phyloP scores from a whole-genome alignment of 495 filamentous ascomycete genomes.

The Terfezia claveryi region DNA sequence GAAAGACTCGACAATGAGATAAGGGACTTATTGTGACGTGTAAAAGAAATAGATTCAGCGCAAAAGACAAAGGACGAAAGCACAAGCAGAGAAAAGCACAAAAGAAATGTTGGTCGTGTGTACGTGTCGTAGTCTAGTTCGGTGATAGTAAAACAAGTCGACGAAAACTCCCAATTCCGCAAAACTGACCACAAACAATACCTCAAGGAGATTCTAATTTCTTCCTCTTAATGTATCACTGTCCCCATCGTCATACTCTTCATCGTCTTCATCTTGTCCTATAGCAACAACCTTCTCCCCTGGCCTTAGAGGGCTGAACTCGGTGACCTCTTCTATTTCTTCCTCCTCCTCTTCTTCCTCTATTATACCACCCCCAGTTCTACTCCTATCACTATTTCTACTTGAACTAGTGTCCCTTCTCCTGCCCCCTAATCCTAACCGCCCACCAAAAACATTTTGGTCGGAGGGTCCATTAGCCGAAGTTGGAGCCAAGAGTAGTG shows the following conservation, averaged over 20 bases:
- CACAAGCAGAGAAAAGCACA: too few relatives aligned
- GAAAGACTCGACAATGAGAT: too few relatives aligned
- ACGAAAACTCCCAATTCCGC: too few relatives aligned
- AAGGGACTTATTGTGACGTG: too few relatives aligned
- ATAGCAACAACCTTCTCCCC: slow-evolving; percentile 6
- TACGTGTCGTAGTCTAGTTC: too few relatives aligned
- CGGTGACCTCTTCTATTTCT: slow-evolving; percentile 28
- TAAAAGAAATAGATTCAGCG: too few relatives aligned
- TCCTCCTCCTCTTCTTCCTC: slow-evolving; percentile 69
- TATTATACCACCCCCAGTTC: slow-evolving; percentile 51
- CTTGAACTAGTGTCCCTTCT: slow-evolving; percentile 28
- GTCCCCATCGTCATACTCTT: slow-evolving; percentile 19
- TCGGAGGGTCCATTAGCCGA: slow-evolving; percentile 2
- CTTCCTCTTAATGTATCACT: slow-evolving; percentile 21
- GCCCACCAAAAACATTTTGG: slow-evolving; percentile 3
- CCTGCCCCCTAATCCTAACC: slow-evolving; percentile 21
- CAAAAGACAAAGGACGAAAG: too few relatives aligned
- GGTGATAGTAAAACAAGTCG: too few relatives aligned
- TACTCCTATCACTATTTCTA: slow-evolving; percentile 31
- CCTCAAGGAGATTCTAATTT: background rate
- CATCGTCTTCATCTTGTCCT: slow-evolving; percentile 4
- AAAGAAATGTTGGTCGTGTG: too few relatives aligned
- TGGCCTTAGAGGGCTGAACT: slow-evolving; percentile 9
- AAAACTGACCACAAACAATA: too few relatives aligned
- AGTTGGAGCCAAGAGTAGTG: slow-evolving; percentile 37